Evolutionary conservation across 495 filamentous ascomycete genomes (phyloP).

Genomic region (Paragyromitra xinjiangensis): DNA sequence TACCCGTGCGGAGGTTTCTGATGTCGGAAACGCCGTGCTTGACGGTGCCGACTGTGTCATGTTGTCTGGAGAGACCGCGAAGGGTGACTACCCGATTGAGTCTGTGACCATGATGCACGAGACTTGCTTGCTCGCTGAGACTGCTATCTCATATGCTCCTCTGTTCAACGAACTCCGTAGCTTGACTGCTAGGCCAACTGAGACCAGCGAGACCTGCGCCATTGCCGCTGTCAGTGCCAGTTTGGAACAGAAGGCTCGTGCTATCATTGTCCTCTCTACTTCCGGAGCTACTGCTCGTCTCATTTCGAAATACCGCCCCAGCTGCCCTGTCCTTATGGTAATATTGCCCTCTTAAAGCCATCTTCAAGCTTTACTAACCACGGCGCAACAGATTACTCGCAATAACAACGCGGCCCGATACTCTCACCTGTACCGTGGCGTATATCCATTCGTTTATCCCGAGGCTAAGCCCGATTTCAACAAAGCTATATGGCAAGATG

Average conservation of each 20-base stretch:
- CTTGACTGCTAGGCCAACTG: slow-evolving; percentile 79
- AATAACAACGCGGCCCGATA: slow-evolving; percentile 84
- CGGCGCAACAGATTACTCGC: slow-evolving; percentile 66
- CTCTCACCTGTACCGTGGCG: slow-evolving; percentile 94
- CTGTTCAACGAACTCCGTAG: slow-evolving; percentile 94
- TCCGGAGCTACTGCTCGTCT: slow-evolving; percentile 90
- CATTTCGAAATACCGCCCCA: slow-evolving; percentile 96
- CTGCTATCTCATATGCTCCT: slow-evolving; percentile 93
- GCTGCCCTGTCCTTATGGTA: slow-evolving; percentile 99
- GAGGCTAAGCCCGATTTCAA: slow-evolving; percentile 92
- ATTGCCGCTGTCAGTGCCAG: slow-evolving; percentile 95
- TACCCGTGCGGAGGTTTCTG: slow-evolving; percentile 95
- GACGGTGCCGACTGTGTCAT: slow-evolving; percentile 99
- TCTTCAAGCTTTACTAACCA: slow-evolving; percentile 14
- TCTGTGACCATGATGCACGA: slow-evolving; percentile 97
- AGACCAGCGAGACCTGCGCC: slow-evolving; percentile 87
- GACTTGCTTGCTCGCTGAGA: slow-evolving; percentile 93
- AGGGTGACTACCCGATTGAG: slow-evolving; percentile 92
- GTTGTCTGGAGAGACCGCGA: slow-evolving; percentile 98
- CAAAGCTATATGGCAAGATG: slow-evolving; percentile 92
- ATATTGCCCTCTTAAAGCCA: background rate
- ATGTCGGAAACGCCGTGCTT: slow-evolving; percentile 96
- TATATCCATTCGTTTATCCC: slow-evolving; percentile 95
- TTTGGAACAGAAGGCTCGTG: slow-evolving; percentile 93
- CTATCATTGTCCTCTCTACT: slow-evolving; percentile 92